A percentile compares a stretch with the other conserved stretches of the same genome.
Evolutionary conservation across 495 filamentous ascomycete genomes (phyloP).

Genomic region (Penicillium verhagenii): DNA sequence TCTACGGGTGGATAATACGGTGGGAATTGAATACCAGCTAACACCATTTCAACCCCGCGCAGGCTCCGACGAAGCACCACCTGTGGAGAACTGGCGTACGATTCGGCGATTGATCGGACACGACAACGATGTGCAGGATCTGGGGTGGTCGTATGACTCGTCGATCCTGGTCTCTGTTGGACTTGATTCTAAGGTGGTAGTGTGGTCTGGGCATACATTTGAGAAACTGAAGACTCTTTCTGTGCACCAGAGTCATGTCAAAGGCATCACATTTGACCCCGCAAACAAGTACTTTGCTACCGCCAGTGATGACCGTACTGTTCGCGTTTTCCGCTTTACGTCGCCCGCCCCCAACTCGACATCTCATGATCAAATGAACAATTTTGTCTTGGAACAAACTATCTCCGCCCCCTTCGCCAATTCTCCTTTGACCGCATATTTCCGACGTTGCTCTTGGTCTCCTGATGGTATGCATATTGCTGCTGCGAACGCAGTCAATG

Average conservation of each 20-base stretch:
- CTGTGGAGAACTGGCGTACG: slow-evolving; percentile 96
- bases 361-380: slow-evolving; percentile 89
- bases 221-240: slow-evolving; percentile 93
- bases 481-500: slow-evolving; percentile 94
- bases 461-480: slow-evolving; percentile 97
- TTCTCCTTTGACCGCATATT: slow-evolving; percentile 94
- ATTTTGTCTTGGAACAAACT: slow-evolving; percentile 86
- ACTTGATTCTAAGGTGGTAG: slow-evolving; percentile 94
- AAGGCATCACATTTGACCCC: slow-evolving; percentile 96
- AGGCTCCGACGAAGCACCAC: slow-evolving; percentile 88
- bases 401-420: slow-evolving; percentile 81
- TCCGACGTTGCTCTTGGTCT: slow-evolving; percentile 93
- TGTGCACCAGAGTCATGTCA: slow-evolving; percentile 94
- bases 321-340: slow-evolving; percentile 95
- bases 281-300: slow-evolving; percentile 99
- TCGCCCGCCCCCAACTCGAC: slow-evolving; percentile 89
- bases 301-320: slow-evolving; percentile 91
- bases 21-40: slow-evolving; percentile 2
- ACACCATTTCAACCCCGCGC: slow-evolving; percentile 7
- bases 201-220: slow-evolving; percentile 97
- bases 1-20: neutral
- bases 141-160: slow-evolving; percentile 95
- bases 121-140: slow-evolving; percentile 97
- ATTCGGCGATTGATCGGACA: slow-evolving; percentile 89
- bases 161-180: slow-evolving; percentile 95